phyloP scores from a whole-genome alignment of 148 eudicot species.

The Arbutus unedo region DNA sequence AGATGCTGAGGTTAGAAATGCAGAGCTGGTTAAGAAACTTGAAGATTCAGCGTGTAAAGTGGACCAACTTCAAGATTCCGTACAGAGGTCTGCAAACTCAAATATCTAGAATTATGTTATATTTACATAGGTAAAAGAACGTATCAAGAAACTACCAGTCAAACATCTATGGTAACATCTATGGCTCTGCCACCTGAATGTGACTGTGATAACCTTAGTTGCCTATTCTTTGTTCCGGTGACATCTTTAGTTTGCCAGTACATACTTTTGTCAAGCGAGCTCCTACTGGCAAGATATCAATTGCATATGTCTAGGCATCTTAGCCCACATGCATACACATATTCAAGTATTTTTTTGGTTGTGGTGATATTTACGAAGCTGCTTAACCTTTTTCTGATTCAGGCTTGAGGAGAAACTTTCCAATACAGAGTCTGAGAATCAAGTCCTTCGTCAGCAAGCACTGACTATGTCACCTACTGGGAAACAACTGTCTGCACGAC shows the following conservation, averaged over 20 bases:
- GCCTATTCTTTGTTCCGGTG: not conserved
- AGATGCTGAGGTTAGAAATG: slow-evolving; percentile 56
- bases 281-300: not conserved
- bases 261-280: not conserved
- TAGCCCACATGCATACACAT: not conserved
- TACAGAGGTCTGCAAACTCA: slow-evolving; percentile 64
- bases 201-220: not conserved
- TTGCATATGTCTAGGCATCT: not conserved
- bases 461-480: slow-evolving; percentile 84
- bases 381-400: slow-evolving; percentile 16
- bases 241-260: not conserved
- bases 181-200: not conserved
- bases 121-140: not conserved
- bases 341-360: not conserved
- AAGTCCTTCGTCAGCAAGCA: slow-evolving; percentile 97
- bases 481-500: slow-evolving; percentile 60
- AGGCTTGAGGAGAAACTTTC: slow-evolving; percentile 96
- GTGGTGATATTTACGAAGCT: slow-evolving; percentile 1
- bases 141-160: slow-evolving; percentile 1
- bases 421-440: slow-evolving; percentile 87
- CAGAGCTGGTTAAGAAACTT: slow-evolving; percentile 57
- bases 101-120: not conserved
- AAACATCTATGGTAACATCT: not conserved
- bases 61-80: slow-evolving; percentile 71
- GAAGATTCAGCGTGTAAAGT: slow-evolving; percentile 73